Evolutionary conservation across 352 stramenopile species (phyloP).

Genomic region (Globisporangium parvum): DNA sequence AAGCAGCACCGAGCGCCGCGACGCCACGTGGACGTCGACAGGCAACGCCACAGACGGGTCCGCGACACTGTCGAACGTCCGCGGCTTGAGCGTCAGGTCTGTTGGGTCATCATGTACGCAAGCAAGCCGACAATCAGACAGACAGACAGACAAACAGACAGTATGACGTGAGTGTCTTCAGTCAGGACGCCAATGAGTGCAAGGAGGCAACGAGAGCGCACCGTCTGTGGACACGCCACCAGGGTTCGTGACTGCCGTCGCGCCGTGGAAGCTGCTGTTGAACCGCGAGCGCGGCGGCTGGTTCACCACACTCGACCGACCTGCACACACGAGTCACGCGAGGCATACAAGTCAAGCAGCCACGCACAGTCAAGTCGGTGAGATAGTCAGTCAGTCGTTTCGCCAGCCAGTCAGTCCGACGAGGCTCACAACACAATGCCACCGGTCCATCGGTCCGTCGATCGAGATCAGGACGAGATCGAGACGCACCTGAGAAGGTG

Average conservation of each 20-base stretch:
- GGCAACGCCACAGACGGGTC: constrained; percentile 12
- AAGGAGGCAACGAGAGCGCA: constrained; percentile 5
- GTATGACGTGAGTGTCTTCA: neutral
- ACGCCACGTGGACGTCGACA: constrained; percentile 20
- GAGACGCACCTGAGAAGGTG: no score
- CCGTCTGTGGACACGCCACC: constrained; percentile 29
- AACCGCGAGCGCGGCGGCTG: constrained; percentile 41
- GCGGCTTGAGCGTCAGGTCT: constrained; percentile 46
- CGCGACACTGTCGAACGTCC: constrained; percentile 14
- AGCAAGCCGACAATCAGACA: no score
- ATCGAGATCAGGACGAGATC: no score
- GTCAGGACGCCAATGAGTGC: no score
- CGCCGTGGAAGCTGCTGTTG: constrained; percentile 35
- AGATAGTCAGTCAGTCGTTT: no score
- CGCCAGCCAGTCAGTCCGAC: no score
- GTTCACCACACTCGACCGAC: constrained; percentile 36
- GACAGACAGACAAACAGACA: neutral
- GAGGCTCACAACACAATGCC: no score
- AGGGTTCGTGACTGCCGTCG: constrained; percentile 17
- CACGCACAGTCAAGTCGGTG: neutral
- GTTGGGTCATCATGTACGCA: neutral
- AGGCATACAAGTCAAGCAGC: neutral
- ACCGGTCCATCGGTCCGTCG: no score
- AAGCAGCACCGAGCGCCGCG: constrained; percentile 10
- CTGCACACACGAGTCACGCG: constrained; percentile 2